Base-by-base conservation (phyloP, 2,329 filamentous ascomycete species). In the Sphaerulina musiva region DNA sequence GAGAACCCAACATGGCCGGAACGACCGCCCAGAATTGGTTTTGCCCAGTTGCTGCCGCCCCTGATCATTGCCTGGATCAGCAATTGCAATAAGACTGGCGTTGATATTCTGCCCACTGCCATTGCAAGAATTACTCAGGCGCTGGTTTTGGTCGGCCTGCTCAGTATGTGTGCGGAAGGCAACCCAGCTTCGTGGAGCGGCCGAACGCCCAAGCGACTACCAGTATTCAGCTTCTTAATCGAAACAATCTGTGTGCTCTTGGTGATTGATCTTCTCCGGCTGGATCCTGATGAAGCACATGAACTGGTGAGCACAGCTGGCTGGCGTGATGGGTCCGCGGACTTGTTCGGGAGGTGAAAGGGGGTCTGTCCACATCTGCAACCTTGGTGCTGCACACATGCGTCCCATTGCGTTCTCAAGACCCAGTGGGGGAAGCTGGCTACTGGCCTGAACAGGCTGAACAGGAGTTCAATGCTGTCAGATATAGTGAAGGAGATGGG, bases 31-130 rank as follows among this genome's bases (percentile, higher is more conserved):
- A 45, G 48, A 20, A 51, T 51, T 17, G 48, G 48, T 3, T 51
- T 45, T 23, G 12, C 48, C 17, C 48, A 51, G 26, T 12, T 51
- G 20, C 41, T 51, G n/a, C 12, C 36, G 6, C 48, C 48, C 10
- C 48, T 51, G 3, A 36, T 51, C 48, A 36, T 51, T 17, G 48
- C 41, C 42, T 51, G 48, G 48, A 45, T 51, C 48, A 51, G 41
- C 48, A 45, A 51, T 20, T 51, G 48, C n/a, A 43, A 46, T 20
- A 46, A 46, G 11, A 51, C 48, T 2, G 43, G 32, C 14, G 48
- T 51, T 7, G 42, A 17, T 6, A 26, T 51, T 23, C 14, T 51
- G 23, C 48, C 48, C 14, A 46, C 42, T 34, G 26, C 26, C 17
- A 29, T 51, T n/a, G 41, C 48, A 32, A 43, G 42, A 46, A 20